Evolutionary conservation across 2,329 filamentous ascomycete genomes (phyloP), one percentile per base, ranked within the genome.

Genomic region (Pseudonectria buxi): DNA sequence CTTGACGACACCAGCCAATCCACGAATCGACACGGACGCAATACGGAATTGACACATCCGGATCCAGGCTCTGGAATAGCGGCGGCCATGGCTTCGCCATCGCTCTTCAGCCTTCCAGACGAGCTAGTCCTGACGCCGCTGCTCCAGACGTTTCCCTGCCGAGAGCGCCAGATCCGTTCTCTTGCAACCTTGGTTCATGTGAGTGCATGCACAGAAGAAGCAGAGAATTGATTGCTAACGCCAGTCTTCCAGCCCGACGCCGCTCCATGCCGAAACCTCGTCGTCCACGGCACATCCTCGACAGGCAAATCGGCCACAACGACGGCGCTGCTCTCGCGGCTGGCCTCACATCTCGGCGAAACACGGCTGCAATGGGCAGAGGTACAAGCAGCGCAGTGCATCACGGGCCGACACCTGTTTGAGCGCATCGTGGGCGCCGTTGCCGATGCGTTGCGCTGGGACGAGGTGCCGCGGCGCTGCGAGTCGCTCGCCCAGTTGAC

Each of bases 291-390:
- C 33, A 77, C 88, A 22, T 81, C 89, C 52, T 83, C 87, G 3
- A 94, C 89, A 0, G 90, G 88, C 27, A 96, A 96, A 64, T 86
- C 79, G 24, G 75, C 76, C 31, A 72, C 95, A 33, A 69, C 82
- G 4, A 68, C 70, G 37, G 69, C 72, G 3, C 71, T 64, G 14
- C 51, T 64, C 26, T 37, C 39, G 15, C 33, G 42, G 7, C 37
- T 64, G 9, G 45, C 46, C 16, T 34, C 47, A 24, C 39, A 43
- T 36, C 15, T 32, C 31, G n/a, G 43, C 48, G 10, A 10, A 34
- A 10, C 28, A 46, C 64, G 68, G 7, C 52, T 81, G 12, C 63
- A 64, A 15, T 74, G 81, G 50, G 74, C 79, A 26, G 65, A 84
- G 22, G 63, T 90, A 41, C 78, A 76, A 48, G 84, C 79, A 14